Base-by-base conservation (phyloP, 495 filamentous ascomycete species). In the Hyaloscypha variabilis region DNA sequence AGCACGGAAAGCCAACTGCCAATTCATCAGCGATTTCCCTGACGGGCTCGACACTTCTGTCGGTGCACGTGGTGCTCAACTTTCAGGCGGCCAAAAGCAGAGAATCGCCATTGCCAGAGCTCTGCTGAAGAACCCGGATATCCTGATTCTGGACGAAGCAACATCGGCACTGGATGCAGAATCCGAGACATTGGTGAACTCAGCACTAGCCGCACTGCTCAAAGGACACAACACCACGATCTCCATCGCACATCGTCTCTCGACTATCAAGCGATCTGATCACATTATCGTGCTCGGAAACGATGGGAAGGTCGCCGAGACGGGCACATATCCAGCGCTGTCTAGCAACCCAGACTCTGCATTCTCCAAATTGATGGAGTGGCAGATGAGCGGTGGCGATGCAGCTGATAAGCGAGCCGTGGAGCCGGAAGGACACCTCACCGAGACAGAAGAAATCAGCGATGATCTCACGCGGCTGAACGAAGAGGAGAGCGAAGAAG, bases 1-100 rank as follows among this genome's bases (percentile, higher is more conserved):
- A 4, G 95, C 95, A 0, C 84, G 90, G 63, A 91, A 95, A 72
- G 95, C 95, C n/a, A 99, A 99, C 75, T 98, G 95, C 75, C 86
- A 89, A 59, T 99, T 99, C 73, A 97, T 99, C 76, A 87, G 88
- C 71, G 96, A 98, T 75, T 97, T 98, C 74, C 95, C 94, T 0
- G 93, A 98, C 63, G 95, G 95, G 8, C 86, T 99, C 11, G 94
- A 98, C 69, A 99, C 95, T 4, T 89, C 90, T 58, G 95, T 97
- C 10, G 95, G 95, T 56, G 90, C 95, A 21, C 87, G 95, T 46
- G 95, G 95, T 25, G 92, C 95, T 3, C 95, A 97, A 75, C 82
- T 99, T 8, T 97, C 93, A 8, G 95, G 95, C 36, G 95, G 95
- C 1, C 95, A 99, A 76, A 98, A 98, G 77, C 96, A 98, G 74